phyloP scores from a whole-genome alignment of 2,329 filamentous ascomycete genomes.

The Ceratocystis albifundus region DNA sequence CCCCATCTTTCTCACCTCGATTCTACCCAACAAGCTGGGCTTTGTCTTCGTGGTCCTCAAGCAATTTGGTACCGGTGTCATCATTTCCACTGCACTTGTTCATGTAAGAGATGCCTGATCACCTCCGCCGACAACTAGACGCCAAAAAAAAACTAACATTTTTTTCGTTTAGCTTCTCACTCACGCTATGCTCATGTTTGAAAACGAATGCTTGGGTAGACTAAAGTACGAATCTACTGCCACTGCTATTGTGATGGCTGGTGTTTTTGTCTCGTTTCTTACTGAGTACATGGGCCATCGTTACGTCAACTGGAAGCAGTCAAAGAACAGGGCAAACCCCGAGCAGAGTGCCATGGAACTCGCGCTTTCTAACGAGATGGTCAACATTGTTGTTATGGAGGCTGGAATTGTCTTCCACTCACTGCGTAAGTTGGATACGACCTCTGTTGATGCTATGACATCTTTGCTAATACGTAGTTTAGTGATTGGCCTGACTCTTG shows the following conservation, averaged over 20 bases:
- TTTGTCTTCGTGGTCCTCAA: conserved; percentile 52
- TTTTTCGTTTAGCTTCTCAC: conserved; percentile 51
- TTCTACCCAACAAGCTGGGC: conserved; percentile 41
- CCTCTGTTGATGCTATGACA: conserved; percentile 8
- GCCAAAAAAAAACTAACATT: background rate
- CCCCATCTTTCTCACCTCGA: conserved; percentile 51
- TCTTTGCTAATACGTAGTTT: background rate
- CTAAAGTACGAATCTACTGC: conserved; percentile 58
- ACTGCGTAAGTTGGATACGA: conserved; percentile 38
- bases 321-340: conserved; percentile 29
- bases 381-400: conserved; percentile 59
- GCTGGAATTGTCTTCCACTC: conserved; percentile 66
- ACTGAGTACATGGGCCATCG: conserved; percentile 57
- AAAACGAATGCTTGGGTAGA: conserved; percentile 54
- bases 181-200: conserved; percentile 61
- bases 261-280: conserved; percentile 59
- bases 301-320: conserved; percentile 34
- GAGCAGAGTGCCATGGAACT: conserved; percentile 26
- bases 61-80: conserved; percentile 62
- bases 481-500: conserved; percentile 54
- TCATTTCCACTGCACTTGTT: conserved; percentile 60
- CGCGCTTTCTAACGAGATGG: conserved; percentile 35
- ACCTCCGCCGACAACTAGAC: background rate
- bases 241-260: conserved; percentile 61
- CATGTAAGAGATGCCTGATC: conserved; percentile 38